These are phyloP conservation scores for Penicillium polonicum DNA, from an alignment of 2,329 filamentous ascomycete species.

Conservation along the genomic window DNA sequence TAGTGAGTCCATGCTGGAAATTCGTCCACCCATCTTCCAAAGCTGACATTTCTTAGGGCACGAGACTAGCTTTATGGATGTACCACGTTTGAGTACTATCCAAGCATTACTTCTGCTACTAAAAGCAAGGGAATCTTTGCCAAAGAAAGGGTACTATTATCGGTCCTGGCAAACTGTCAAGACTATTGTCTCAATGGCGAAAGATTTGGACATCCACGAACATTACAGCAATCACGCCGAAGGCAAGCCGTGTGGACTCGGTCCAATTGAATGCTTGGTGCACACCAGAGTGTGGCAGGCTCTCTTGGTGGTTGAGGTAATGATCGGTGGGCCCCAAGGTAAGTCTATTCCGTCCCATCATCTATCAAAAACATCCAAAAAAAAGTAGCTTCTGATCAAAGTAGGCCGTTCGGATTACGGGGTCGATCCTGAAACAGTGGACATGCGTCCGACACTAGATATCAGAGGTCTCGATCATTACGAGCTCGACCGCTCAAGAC, in stretches of 20 bases:
- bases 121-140: constrained; percentile 87
- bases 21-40: constrained; percentile 2
- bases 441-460: constrained; percentile 66
- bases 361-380: background rate
- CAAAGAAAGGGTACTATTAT: constrained; percentile 93
- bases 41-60: constrained; percentile 61
- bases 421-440: constrained; percentile 72
- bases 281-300: constrained; percentile 90
- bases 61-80: constrained; percentile 89
- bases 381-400: constrained; percentile 17
- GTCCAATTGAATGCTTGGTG: constrained; percentile 72
- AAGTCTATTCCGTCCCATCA: constrained; percentile 22
- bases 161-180: constrained; percentile 96
- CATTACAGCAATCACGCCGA: constrained; percentile 76
- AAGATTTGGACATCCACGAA: constrained; percentile 85
- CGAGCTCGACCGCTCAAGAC: constrained; percentile 75
- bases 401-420: constrained; percentile 74
- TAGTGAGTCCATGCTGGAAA: constrained; percentile 53
- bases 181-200: constrained; percentile 87
- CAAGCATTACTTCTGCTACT: constrained; percentile 84
- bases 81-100: constrained; percentile 84
- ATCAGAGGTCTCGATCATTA: constrained; percentile 67
- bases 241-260: constrained; percentile 67
- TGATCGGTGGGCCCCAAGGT: constrained; percentile 95
- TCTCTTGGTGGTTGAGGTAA: constrained; percentile 79